Evolutionary conservation across 305 asterid genomes (phyloP).

Genomic region (Fraxinus greggii): DNA sequence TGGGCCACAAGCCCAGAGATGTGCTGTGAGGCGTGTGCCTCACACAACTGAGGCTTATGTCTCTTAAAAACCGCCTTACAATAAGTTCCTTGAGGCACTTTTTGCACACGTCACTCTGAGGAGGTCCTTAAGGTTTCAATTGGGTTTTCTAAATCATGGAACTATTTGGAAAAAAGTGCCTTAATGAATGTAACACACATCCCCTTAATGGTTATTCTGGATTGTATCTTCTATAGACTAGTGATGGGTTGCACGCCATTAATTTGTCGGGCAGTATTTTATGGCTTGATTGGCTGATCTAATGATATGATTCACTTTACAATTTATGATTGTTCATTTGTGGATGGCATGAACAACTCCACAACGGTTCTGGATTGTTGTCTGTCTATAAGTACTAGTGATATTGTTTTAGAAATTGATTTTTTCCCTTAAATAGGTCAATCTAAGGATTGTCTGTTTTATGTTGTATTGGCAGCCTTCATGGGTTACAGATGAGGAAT

Average conservation of each 20-base stretch:
- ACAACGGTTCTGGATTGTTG: conserved; percentile 8
- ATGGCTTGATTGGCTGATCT: conserved; percentile 17
- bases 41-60: neutral
- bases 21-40: neutral
- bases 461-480: conserved; percentile 60
- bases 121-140: neutral
- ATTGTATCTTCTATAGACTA: conserved; percentile 10
- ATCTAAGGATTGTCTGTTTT: conserved; percentile 13
- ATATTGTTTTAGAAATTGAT: conserved; percentile 2
- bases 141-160: neutral
- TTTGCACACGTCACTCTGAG: neutral
- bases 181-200: neutral
- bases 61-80: neutral
- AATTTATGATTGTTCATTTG: conserved; percentile 10
- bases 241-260: neutral
- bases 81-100: neutral
- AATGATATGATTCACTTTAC: conserved; percentile 13
- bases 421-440: conserved; percentile 19
- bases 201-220: neutral
- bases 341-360: neutral
- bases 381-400: conserved; percentile 10
- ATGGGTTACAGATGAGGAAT: conserved; percentile 99
- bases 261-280: conserved; percentile 9
- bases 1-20: neutral
- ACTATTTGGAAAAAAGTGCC: neutral